Conservation (phyloP, 2,329 filamentous ascomycete species). For the Pseudogymnoascus pannorum region DNA sequence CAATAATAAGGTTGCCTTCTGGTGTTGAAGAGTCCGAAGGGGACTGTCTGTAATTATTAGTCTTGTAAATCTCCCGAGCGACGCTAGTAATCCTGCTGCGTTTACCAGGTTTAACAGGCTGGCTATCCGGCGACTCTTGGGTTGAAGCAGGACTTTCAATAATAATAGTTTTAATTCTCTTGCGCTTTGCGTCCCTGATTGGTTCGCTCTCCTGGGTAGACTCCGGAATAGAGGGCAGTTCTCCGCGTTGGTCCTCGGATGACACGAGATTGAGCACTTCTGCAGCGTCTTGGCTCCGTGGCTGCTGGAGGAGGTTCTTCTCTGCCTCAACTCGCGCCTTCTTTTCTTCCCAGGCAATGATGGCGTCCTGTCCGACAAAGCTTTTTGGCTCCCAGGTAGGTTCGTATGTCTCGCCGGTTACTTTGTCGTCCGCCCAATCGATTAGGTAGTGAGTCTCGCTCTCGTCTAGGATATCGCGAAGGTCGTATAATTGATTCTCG, state of each 20-base stretch:
- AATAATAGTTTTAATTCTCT: constrained; percentile 1
- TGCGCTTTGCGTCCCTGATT: constrained; percentile 17
- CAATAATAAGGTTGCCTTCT: constrained; percentile 11
- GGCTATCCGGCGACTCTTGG: not conserved
- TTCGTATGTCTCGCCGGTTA: constrained; percentile 39
- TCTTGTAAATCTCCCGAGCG: not conserved
- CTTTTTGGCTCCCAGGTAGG: constrained; percentile 42
- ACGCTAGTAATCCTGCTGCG: constrained; percentile 13
- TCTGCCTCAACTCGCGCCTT: not conserved
- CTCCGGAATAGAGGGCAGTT: not conserved
- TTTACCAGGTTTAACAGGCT: constrained; percentile 12
- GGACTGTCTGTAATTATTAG: constrained; percentile 21
- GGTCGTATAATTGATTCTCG: constrained; percentile 1
- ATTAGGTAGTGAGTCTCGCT: constrained; percentile 39
- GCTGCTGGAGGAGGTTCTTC: not conserved
- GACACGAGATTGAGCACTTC: not conserved
- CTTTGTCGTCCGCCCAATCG: constrained; percentile 48
- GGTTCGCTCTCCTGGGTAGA: constrained; percentile 16
- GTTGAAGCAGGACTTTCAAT: not conserved
- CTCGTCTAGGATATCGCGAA: constrained; percentile 11
- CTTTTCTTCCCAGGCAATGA: constrained; percentile 12
- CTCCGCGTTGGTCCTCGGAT: not conserved
- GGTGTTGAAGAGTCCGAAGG: constrained; percentile 20
- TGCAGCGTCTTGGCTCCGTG: not conserved
- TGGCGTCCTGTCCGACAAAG: not conserved